Conservation (phyloP, 2,329 filamentous ascomycete species). For the Helotiales sp. region DNA sequence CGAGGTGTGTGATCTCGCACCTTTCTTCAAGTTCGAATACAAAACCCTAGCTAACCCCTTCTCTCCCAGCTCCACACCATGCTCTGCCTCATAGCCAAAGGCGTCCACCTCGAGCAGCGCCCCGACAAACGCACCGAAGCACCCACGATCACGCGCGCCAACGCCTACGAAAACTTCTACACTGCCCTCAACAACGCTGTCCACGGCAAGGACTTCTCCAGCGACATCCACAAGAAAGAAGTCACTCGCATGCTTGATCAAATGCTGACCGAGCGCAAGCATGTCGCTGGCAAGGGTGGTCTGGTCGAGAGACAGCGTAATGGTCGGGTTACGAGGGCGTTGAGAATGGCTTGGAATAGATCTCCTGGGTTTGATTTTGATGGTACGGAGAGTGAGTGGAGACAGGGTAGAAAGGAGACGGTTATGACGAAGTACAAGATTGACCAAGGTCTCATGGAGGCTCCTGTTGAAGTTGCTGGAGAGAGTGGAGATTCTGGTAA, state of each 20-base stretch:
- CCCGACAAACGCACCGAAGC: slow-evolving; percentile 29
- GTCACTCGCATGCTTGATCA: slow-evolving; percentile 39
- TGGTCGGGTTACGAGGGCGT: slow-evolving; percentile 37
- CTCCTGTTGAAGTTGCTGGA: not conserved
- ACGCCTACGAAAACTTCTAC: slow-evolving; percentile 37
- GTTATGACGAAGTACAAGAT: slow-evolving; percentile 17
- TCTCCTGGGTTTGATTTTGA: slow-evolving; percentile 32
- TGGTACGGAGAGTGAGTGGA: slow-evolving; percentile 37
- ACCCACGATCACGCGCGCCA: not conserved
- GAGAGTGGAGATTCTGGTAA: not conserved
- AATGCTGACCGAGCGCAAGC: slow-evolving; percentile 34
- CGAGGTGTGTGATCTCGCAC: slow-evolving; percentile 21
- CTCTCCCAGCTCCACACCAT: slow-evolving; percentile 33
- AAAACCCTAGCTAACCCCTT: not conserved
- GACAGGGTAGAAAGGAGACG: slow-evolving; percentile 22
- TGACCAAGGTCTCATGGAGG: not conserved
- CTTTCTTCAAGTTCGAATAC: not conserved
- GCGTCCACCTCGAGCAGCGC: slow-evolving; percentile 32
- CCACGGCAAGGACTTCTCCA: slow-evolving; percentile 30
- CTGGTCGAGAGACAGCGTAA: slow-evolving; percentile 36
- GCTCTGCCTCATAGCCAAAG: slow-evolving; percentile 39
- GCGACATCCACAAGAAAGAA: slow-evolving; percentile 36
- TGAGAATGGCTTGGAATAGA: slow-evolving; percentile 39
- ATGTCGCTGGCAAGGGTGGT: slow-evolving; percentile 32
- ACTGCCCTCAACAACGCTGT: slow-evolving; percentile 42